Evolutionary conservation across 2,329 filamentous ascomycete species (phyloP), one percentile per base, ranked within the genome.

Genomic region (Trichothecium roseum): DNA sequence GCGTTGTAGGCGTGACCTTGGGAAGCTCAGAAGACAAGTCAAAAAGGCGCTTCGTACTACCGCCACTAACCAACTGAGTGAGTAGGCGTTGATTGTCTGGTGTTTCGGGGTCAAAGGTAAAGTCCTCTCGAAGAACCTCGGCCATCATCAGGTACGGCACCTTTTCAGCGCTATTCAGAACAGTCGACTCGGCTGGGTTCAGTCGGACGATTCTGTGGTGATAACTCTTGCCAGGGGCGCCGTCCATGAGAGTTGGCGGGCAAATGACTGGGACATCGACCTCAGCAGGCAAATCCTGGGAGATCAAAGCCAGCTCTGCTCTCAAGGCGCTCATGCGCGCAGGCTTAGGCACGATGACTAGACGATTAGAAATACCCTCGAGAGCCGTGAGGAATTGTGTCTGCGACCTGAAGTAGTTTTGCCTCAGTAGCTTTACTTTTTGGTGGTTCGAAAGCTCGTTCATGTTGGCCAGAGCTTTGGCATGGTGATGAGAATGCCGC

Each of bases 91-190:
- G 70, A 46, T 91, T 91, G 42, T 85, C 80, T 18, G 72, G 64
- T 1, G 77, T 80, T 22, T 81, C 75, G 1, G 84, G 82, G 46
- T 89, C 79, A 47, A 91, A 91, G 24, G 80, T 79, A 50, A 91
- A 89, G 49, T 91, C 84, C 44, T 89, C 84, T 17, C 80, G 68
- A 32, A 91, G 60, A 16, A 91, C 78, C 52, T 91, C 84, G 3
- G 89, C 75, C 83, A 91, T 88, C 18, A 91, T 68, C 34, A 91
- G 59, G 56, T 87, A 91, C 1, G 84, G 84, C 30, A 91, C 84
- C 52, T 87, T 83, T 54, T 91, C 84, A 4, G 84, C 84, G 53
- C 84, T 91, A 56, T 91, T 91, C 35, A 91, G 62, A 37, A 88
- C 85, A 1, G 84, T 89, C 5, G 84, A 80, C 56, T 91, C 84